A percentile compares a stretch with the other conserved stretches of the same genome.
Conservation (phyloP, 1,139 yeast species). For the Sugiyamaella neomexicana region DNA sequence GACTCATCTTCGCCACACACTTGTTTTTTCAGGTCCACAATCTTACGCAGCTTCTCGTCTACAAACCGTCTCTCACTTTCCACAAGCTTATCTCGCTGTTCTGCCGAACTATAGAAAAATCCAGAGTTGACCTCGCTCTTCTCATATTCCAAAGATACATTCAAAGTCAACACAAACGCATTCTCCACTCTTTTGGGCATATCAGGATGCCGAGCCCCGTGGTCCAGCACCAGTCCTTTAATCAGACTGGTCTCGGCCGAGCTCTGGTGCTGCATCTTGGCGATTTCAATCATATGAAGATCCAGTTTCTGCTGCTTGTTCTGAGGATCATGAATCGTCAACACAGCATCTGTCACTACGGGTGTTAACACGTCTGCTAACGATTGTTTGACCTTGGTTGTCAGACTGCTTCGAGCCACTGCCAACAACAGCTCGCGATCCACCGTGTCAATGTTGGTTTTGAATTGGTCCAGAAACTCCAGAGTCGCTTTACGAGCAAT, state of each 20-base stretch:
- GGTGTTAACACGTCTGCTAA: conserved; percentile 83
- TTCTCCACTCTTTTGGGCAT: conserved; percentile 90
- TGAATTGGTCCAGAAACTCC: conserved; percentile 63
- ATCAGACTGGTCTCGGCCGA: conserved; percentile 82
- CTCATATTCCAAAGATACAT: conserved; percentile 94
- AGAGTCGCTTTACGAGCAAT: conserved; percentile 76
- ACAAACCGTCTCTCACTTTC: conserved; percentile 93
- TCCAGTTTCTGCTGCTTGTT: conserved; percentile 59
- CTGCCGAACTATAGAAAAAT: conserved; percentile 91
- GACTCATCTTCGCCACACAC: conserved; percentile 77
- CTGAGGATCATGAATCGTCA: conserved; percentile 60
- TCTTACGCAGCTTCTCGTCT: conserved; percentile 88
- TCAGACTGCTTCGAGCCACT: conserved; percentile 85
- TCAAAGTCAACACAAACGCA: conserved; percentile 81
- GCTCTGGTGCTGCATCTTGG: conserved; percentile 95
- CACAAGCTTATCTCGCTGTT: conserved; percentile 93
- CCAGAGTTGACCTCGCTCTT: conserved; percentile 98
- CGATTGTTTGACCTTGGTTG: conserved; percentile 79
- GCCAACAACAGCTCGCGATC: conserved; percentile 88
- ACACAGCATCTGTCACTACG: conserved; percentile 93
- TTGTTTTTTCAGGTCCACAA: conserved; percentile 86
- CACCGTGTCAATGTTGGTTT: conserved; percentile 44
- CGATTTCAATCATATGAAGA: conserved; percentile 95
- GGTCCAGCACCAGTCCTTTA: conserved; percentile 91
- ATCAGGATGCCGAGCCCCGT: conserved; percentile 99